Evolutionary conservation across 2,329 filamentous ascomycete genomes (phyloP).

Genomic region (Orbilia blumenaviensis): DNA sequence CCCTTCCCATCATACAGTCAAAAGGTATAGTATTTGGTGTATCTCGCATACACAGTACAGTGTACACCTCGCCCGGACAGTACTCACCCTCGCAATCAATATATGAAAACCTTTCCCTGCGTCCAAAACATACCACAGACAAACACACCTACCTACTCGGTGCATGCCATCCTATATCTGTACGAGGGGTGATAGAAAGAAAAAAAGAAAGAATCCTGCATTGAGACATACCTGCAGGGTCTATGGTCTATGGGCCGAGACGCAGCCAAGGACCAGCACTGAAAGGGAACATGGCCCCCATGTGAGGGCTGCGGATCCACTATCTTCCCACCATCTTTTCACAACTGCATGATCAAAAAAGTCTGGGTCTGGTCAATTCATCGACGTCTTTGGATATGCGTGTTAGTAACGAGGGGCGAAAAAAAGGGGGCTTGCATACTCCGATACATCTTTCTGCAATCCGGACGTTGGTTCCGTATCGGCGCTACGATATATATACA

Average conservation of each 20-base stretch:
- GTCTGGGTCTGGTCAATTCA: not conserved
- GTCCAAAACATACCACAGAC: no score
- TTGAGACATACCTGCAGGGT: not conserved
- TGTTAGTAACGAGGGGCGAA: no score
- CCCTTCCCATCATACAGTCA: no score
- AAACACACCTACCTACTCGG: not conserved
- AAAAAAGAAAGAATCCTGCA: no score
- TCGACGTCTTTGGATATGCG: slow-evolving; percentile 15
- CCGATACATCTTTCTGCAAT: slow-evolving; percentile 16
- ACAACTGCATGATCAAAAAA: slow-evolving; percentile 14
- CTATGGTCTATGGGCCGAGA: slow-evolving; percentile 18
- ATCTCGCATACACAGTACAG: no score
- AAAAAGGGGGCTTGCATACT: slow-evolving; percentile 43
- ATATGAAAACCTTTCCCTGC: no score
- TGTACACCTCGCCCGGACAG: no score
- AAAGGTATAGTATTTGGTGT: no score
- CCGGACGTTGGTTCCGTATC: slow-evolving; percentile 21
- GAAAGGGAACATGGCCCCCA: slow-evolving; percentile 28
- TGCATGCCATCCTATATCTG: no score
- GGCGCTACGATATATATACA: slow-evolving; percentile 16
- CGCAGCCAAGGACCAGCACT: slow-evolving; percentile 31
- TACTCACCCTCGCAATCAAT: no score
- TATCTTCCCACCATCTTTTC: slow-evolving; percentile 17
- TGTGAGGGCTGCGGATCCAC: slow-evolving; percentile 7
- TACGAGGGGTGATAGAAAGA: not conserved